phyloP scores from a whole-genome alignment of 192 early-diverging fungal species.

The Gryganskiella cystojenkinii region DNA sequence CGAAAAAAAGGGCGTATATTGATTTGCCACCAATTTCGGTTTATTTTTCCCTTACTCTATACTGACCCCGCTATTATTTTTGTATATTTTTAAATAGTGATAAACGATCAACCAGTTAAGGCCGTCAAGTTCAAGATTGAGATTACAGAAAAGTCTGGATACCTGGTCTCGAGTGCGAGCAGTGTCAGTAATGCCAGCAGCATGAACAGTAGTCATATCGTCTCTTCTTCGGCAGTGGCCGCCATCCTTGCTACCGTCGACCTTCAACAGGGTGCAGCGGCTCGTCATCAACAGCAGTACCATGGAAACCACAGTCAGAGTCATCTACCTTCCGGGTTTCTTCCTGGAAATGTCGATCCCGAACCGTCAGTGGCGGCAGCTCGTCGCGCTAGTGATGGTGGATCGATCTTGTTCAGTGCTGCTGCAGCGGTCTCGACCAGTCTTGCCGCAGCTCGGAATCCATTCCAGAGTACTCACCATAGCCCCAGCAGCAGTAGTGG shows the following conservation, averaged over 20 bases:
- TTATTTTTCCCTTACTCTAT: background rate
- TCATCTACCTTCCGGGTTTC: background rate
- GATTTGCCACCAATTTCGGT: background rate
- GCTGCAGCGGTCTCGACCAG: conserved; percentile 37
- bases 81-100: conserved; percentile 1
- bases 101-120: conserved; percentile 24
- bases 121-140: conserved; percentile 52
- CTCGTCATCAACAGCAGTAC: background rate
- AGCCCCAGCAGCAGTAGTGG: background rate
- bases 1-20: background rate
- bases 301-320: conserved; percentile 22
- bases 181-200: conserved; percentile 13
- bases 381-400: conserved; percentile 47
- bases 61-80: background rate
- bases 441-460: conserved; percentile 23
- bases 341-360: background rate
- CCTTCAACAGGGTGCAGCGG: background rate
- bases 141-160: conserved; percentile 20
- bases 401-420: conserved; percentile 39
- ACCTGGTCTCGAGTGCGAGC: conserved; percentile 14
- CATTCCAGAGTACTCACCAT: conserved; percentile 11
- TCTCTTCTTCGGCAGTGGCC: conserved; percentile 24
- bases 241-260: conserved; percentile 26
- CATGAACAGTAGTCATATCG: conserved; percentile 5
- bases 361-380: background rate